These are phyloP conservation scores for Digitaria exilis DNA, from an alignment of 202 grass and related monocot species.

Conservation along the genomic window DNA sequence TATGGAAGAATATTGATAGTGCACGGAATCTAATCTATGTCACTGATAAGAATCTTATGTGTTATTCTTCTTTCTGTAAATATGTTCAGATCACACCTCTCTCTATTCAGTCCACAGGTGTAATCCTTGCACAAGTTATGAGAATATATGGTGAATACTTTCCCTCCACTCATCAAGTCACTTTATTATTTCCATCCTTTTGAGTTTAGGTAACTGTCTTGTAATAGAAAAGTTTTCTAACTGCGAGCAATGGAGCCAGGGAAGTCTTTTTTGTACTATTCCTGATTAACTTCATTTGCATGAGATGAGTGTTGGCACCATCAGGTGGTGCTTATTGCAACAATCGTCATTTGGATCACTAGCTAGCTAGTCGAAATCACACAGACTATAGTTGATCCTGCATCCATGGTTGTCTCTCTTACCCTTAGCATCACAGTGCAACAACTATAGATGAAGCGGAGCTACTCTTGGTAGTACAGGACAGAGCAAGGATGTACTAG, in stretches of 20 bases:
- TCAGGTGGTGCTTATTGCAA: neutral
- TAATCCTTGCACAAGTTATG: neutral
- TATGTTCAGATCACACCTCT: neutral
- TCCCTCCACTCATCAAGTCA: slow-evolving; percentile 4
- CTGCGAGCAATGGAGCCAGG: neutral
- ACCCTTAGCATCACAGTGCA: neutral
- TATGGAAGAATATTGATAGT: neutral
- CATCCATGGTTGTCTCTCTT: neutral
- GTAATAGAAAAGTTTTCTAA: neutral
- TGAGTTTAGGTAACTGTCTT: neutral
- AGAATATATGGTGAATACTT: slow-evolving; percentile 45
- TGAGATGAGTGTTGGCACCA: neutral
- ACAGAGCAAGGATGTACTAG: slow-evolving; percentile 8
- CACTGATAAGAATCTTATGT: slow-evolving; percentile 7
- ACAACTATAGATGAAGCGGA: neutral
- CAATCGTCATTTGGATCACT: slow-evolving; percentile 14
- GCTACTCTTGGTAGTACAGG: slow-evolving; percentile 23
- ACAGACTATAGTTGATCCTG: neutral
- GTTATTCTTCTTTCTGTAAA: slow-evolving; percentile 8
- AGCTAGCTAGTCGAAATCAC: neutral
- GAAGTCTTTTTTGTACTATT: neutral
- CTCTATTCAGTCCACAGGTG: neutral
- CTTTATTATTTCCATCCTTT: slow-evolving; percentile 23
- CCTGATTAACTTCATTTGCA: neutral
- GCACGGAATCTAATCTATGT: neutral